A percentile compares a stretch with the other conserved stretches of the same genome.
These are phyloP conservation scores for Alloteropsis semialata DNA, from an alignment of 176 grass and related monocot genomes.

Conservation along the genomic window DNA sequence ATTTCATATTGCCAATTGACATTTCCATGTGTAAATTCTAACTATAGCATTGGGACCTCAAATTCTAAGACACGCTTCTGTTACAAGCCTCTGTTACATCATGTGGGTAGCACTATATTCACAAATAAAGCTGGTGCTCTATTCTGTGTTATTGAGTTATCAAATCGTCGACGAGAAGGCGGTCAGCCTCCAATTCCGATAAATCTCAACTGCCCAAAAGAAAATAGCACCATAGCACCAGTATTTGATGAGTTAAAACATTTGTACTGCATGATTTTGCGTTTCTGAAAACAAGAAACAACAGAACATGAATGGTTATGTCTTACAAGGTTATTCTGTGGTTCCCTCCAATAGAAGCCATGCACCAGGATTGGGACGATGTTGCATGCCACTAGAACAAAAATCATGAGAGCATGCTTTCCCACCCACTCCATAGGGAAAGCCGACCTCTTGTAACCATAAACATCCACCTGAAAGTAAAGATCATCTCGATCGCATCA, in stretches of 20 bases:
- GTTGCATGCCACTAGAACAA: conserved; percentile 70
- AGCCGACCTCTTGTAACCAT: conserved; percentile 46
- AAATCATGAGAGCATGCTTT: conserved; percentile 70
- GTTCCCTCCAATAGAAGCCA: conserved; percentile 65
- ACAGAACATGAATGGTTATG: not conserved
- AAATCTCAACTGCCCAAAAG: conserved; percentile 43
- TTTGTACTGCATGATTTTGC: not conserved
- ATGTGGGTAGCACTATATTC: not conserved
- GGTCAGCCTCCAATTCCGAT: conserved; percentile 39
- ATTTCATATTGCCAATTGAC: not conserved
- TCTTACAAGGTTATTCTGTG: conserved; percentile 65
- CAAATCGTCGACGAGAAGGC: not conserved
- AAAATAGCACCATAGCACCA: not conserved
- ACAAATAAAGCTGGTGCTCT: not conserved
- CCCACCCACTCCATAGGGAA: conserved; percentile 73
- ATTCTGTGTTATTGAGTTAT: not conserved
- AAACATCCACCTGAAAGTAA: conserved; percentile 58
- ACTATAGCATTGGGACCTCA: not conserved
- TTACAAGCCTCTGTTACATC: not conserved
- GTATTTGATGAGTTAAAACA: not conserved
- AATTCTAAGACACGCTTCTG: not conserved
- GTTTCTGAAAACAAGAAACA: not conserved
- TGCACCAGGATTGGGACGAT: conserved; percentile 57
- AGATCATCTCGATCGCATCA: not conserved
- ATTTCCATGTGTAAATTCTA: not conserved